These are phyloP conservation scores for Gracilaria vermiculophylla DNA, from an alignment of 23 red algal genomes.

Conservation along the genomic window DNA sequence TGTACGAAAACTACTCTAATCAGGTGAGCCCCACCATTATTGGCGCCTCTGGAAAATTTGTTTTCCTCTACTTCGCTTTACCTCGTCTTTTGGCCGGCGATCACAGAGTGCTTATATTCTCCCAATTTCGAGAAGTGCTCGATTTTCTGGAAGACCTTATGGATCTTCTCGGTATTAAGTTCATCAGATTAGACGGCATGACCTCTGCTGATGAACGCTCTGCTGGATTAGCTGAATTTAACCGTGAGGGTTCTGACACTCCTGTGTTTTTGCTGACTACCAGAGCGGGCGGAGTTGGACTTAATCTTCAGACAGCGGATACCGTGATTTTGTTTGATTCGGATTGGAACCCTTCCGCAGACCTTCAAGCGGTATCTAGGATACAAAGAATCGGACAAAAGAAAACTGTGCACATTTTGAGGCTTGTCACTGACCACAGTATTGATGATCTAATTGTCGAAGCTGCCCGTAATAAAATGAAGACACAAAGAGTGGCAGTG, in stretches of 20 bases:
- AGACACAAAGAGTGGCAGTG: constrained; percentile 47
- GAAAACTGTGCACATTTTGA: constrained; percentile 75
- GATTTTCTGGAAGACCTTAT: constrained; percentile 82
- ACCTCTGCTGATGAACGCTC: constrained; percentile 63
- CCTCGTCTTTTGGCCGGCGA: constrained; percentile 65
- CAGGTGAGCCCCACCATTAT: constrained; percentile 15
- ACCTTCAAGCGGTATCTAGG: constrained; percentile 82
- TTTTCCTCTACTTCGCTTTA: constrained; percentile 74
- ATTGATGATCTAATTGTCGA: constrained; percentile 74
- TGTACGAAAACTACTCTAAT: constrained; percentile 1
- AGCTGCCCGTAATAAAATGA: constrained; percentile 29
- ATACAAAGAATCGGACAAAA: constrained; percentile 91
- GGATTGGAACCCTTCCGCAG: constrained; percentile 87
- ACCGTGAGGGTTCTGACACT: constrained; percentile 49
- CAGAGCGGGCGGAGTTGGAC: constrained; percentile 85
- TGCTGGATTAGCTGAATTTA: constrained; percentile 53
- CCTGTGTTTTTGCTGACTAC: constrained; percentile 91
- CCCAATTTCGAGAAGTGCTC: constrained; percentile 78
- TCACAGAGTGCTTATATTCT: constrained; percentile 90
- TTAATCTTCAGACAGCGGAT: constrained; percentile 90
- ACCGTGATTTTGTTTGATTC: constrained; percentile 96
- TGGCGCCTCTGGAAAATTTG: constrained; percentile 71
- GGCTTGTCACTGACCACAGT: constrained; percentile 61
- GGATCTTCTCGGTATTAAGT: constrained; percentile 56
- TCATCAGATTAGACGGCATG: constrained; percentile 74